phyloP scores from a whole-genome alignment of 345 rosid genomes.

The Euclidium syriacum region DNA sequence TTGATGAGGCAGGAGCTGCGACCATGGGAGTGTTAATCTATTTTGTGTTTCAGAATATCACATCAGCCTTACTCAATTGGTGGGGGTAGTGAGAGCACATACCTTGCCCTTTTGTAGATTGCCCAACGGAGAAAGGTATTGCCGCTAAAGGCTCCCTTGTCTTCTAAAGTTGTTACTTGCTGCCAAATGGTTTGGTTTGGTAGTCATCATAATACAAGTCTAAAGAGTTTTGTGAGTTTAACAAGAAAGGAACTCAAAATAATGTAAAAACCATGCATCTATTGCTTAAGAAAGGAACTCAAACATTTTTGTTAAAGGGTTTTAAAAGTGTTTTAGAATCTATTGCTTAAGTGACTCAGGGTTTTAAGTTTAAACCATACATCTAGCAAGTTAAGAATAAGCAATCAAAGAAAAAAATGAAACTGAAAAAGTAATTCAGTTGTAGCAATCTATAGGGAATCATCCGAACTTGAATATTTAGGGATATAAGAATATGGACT shows the following conservation, averaged over 20 bases:
- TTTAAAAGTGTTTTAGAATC: not conserved
- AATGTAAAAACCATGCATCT: no score
- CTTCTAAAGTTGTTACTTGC: constrained; percentile 21
- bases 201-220: not conserved
- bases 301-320: no score
- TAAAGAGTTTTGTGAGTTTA: constrained; percentile 1
- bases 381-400: constrained; percentile 2
- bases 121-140: constrained; percentile 68
- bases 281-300: not conserved
- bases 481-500: not conserved
- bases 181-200: constrained; percentile 4
- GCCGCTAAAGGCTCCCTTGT: constrained; percentile 46
- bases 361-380: not conserved
- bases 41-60: constrained; percentile 45
- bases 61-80: constrained; percentile 50
- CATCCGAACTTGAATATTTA: not conserved
- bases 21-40: constrained; percentile 60
- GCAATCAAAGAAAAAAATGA: not conserved
- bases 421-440: no score
- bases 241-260: not conserved
- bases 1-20: constrained; percentile 80
- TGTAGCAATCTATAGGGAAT: not conserved
- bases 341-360: not conserved
- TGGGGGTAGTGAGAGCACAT: constrained; percentile 51
- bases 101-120: constrained; percentile 58